Conservation (phyloP, 139 green algal species). For the Chlamydomonas sphaeroides region DNA sequence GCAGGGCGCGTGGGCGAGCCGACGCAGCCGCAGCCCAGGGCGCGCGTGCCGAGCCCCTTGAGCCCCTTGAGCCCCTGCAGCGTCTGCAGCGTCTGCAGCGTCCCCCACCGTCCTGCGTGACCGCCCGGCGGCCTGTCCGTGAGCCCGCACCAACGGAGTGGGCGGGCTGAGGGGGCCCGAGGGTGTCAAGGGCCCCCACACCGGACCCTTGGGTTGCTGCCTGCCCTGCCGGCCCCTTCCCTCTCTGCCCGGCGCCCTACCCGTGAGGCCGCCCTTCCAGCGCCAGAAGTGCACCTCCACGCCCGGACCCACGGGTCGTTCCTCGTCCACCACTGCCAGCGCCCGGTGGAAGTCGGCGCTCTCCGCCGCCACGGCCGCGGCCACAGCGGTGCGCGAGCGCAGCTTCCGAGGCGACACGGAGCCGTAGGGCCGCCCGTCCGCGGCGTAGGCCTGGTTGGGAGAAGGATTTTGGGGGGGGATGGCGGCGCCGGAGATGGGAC, state of each 20-base stretch:
- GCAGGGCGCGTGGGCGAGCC: no score
- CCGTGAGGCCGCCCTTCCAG: conserved; percentile 37
- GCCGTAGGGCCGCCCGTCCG: conserved; percentile 23
- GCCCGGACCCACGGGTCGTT: conserved; percentile 12
- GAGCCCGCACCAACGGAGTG: no score
- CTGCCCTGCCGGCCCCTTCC: neutral
- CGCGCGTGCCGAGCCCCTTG: no score
- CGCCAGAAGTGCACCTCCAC: conserved; percentile 46
- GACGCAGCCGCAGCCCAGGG: no score
- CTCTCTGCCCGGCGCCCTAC: neutral
- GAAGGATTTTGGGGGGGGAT: no score
- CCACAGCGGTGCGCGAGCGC: conserved; percentile 13
- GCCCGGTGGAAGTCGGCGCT: conserved; percentile 73
- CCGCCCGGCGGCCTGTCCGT: no score
- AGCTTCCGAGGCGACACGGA: conserved; percentile 2
- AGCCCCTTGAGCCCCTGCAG: no score
- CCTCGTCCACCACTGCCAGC: conserved; percentile 37
- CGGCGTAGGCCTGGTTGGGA: conserved; percentile 24
- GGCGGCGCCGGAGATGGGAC: no score
- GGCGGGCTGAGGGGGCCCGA: no score
- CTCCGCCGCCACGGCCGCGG: conserved; percentile 62
- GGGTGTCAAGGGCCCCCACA: no score
- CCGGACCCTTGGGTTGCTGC: neutral
- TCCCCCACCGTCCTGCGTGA: no score
- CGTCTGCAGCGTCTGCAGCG: no score